Conservation (phyloP, 2,329 filamentous ascomycete genomes). For the Verticillium albo-atrum region DNA sequence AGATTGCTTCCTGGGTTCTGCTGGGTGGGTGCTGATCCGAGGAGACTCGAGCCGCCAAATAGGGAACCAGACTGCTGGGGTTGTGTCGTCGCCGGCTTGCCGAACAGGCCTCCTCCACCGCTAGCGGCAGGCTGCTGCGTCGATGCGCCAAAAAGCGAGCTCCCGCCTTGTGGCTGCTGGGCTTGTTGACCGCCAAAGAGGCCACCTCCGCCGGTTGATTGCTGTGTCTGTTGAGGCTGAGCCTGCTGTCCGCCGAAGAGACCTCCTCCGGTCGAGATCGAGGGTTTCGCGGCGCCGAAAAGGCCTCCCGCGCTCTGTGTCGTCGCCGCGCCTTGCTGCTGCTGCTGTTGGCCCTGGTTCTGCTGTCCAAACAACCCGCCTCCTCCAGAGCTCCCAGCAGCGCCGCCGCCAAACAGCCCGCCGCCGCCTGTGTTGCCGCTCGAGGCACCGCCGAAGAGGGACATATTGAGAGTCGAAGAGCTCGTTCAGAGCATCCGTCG, state of each 20-base stretch:
- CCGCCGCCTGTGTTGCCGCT: constrained; percentile 10
- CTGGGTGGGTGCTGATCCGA: constrained; percentile 12
- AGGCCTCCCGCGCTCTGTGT: constrained; percentile 20
- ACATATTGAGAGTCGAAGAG: constrained; percentile 5
- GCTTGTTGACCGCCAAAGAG: constrained; percentile 17
- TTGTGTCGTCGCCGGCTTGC: constrained; percentile 12
- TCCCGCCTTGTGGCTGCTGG: neutral
- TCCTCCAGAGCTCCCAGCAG: constrained; percentile 1
- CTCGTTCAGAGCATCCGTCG: neutral
- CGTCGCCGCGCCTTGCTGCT: constrained; percentile 9
- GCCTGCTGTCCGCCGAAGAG: constrained; percentile 5
- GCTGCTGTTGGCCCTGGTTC: constrained; percentile 7
- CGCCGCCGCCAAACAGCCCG: constrained; percentile 5
- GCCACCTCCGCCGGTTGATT: constrained; percentile 9
- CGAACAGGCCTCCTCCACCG: constrained; percentile 11
- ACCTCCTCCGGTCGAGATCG: constrained; percentile 4
- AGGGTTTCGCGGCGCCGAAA: constrained; percentile 22
- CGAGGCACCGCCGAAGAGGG: constrained; percentile 13
- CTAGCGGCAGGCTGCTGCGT: neutral
- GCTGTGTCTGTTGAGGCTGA: constrained; percentile 11
- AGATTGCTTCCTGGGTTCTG: constrained; percentile 7
- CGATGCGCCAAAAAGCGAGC: neutral
- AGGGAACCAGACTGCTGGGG: constrained; percentile 11
- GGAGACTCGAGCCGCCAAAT: constrained; percentile 1
- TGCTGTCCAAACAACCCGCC: constrained; percentile 15